Percentiles rank a stretch among this genome's conserved stretches.
Conservation (phyloP, 2,329 filamentous ascomycete genomes). For the Talaromyces sp. region DNA sequence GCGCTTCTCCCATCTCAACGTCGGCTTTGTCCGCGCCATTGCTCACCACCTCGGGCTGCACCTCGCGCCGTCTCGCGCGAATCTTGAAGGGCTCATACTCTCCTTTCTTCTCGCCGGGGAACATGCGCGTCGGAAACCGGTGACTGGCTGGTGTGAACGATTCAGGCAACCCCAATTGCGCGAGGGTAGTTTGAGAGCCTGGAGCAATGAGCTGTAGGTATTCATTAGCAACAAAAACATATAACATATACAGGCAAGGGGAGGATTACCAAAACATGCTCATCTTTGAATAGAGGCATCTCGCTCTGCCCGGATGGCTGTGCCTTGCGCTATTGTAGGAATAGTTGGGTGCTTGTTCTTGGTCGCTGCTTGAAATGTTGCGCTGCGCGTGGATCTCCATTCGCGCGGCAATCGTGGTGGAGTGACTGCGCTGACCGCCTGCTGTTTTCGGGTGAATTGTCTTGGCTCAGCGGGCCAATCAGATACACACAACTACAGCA, state of each 20-base stretch:
- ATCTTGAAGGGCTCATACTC: slow-evolving; percentile 80
- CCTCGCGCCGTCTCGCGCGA: slow-evolving; percentile 44
- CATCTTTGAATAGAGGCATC: slow-evolving; percentile 50
- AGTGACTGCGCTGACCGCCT: not conserved
- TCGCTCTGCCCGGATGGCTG: slow-evolving; percentile 13
- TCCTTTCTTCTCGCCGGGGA: slow-evolving; percentile 68
- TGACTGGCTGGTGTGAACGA: slow-evolving; percentile 84
- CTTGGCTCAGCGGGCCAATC: not conserved
- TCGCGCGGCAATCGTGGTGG: not conserved
- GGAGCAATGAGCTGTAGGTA: slow-evolving; percentile 45
- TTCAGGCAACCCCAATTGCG: slow-evolving; percentile 83
- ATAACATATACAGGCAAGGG: not conserved
- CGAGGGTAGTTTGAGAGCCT: slow-evolving; percentile 83
- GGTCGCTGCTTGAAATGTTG: not conserved
- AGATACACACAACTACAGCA: not conserved
- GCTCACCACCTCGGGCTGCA: slow-evolving; percentile 22
- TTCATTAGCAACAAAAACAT: not conserved
- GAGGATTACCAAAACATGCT: slow-evolving; percentile 44
- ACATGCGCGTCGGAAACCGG: slow-evolving; percentile 91
- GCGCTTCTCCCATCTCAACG: slow-evolving; percentile 43
- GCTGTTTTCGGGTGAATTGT: not conserved
- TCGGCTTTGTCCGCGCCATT: slow-evolving; percentile 30
- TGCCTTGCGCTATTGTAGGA: not conserved
- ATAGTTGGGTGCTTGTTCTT: slow-evolving; percentile 5
- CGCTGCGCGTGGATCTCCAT: not conserved